Evolutionary conservation across 345 rosid genomes (phyloP).

Genomic region (Xanthoceras sorbifolium): DNA sequence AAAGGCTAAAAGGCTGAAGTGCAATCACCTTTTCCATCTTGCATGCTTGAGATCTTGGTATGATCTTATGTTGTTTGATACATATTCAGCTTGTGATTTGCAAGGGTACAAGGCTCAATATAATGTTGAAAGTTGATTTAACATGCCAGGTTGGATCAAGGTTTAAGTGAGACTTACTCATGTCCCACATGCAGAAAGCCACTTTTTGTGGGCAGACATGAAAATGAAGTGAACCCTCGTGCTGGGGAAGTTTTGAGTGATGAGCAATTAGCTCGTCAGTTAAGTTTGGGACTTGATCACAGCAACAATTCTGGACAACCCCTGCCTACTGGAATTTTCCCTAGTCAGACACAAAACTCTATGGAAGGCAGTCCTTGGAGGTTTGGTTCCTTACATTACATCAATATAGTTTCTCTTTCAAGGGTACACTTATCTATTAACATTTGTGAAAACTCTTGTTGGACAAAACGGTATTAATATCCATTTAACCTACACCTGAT

Average conservation of each 20-base stretch:
- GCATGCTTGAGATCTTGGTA: constrained; percentile 99
- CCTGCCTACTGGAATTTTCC: constrained; percentile 67
- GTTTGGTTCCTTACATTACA: constrained; percentile 42
- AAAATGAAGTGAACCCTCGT: constrained; percentile 53
- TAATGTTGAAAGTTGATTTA: constrained; percentile 30
- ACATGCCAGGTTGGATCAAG: constrained; percentile 95
- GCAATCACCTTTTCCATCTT: constrained; percentile 96
- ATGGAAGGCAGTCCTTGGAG: constrained; percentile 79
- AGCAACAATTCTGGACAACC: constrained; percentile 54
- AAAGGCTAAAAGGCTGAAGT: constrained; percentile 88
- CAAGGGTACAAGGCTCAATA: constrained; percentile 19
- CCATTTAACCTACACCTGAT: not conserved
- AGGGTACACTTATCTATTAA: constrained; percentile 13
- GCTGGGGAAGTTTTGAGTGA: constrained; percentile 54
- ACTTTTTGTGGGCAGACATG: constrained; percentile 69
- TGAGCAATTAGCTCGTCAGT: constrained; percentile 83
- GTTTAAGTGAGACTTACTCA: constrained; percentile 84
- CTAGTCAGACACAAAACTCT: constrained; percentile 58
- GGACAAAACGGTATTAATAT: not conserved
- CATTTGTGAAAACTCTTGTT: not conserved
- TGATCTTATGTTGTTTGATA: constrained; percentile 14
- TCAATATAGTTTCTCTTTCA: constrained; percentile 6
- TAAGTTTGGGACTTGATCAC: constrained; percentile 58
- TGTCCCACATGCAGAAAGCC: constrained; percentile 99
- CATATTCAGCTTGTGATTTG: constrained; percentile 17